Conservation (phyloP, 2,329 filamentous ascomycete species). For the Cordyceps cateniannulata region DNA sequence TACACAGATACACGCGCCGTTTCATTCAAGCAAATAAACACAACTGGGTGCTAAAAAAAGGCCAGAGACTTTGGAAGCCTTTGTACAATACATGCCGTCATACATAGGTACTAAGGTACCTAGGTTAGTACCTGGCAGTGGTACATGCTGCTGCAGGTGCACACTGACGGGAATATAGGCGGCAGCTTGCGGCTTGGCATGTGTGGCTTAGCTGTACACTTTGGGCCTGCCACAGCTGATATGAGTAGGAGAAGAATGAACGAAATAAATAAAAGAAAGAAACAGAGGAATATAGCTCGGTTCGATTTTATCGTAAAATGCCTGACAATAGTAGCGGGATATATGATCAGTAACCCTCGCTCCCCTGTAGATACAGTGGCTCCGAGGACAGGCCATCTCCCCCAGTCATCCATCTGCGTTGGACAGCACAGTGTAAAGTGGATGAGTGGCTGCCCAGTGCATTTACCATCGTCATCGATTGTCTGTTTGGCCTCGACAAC, state of each 20-base stretch:
- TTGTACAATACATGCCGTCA: too few species aligned
- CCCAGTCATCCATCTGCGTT: too few species aligned
- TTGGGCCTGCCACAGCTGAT: neutral
- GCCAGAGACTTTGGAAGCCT: too few species aligned
- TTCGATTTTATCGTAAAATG: too few species aligned
- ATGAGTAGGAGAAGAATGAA: neutral
- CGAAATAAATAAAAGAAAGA: neutral
- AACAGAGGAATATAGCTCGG: too few species aligned
- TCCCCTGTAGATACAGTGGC: neutral
- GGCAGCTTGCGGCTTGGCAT: neutral
- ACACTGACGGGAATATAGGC: neutral
- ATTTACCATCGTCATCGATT: slow-evolving; percentile 3
- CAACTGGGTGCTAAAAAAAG: too few species aligned
- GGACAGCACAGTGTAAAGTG: neutral
- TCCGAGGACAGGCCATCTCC: neutral
- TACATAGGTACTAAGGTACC: too few species aligned
- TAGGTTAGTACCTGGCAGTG: neutral
- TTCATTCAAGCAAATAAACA: too few species aligned
- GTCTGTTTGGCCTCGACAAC: neutral
- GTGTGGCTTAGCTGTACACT: neutral
- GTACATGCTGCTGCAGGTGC: too few species aligned
- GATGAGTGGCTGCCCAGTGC: neutral
- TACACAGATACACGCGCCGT: too few species aligned
- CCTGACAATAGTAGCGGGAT: too few species aligned
- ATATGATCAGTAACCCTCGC: neutral